phyloP scores from a whole-genome alignment of 768 basidiomycete genomes.

The Boletus vinaceobasis region DNA sequence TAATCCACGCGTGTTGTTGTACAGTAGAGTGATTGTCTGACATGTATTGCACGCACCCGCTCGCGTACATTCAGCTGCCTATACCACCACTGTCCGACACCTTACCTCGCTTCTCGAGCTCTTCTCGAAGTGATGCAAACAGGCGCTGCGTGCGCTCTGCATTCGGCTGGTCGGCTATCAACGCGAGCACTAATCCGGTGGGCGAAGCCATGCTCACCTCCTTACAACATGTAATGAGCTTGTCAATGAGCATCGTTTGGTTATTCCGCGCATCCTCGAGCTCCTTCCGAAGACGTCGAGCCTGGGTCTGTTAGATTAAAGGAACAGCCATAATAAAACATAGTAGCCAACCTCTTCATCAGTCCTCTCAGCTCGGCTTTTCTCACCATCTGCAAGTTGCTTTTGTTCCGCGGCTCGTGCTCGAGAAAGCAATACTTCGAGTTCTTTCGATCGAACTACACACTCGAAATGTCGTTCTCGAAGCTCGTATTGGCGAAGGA shows the following conservation, averaged over 20 bases:
- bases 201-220: slow-evolving; percentile 52
- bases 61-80: slow-evolving; percentile 38
- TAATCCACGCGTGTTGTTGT: slow-evolving; percentile 3
- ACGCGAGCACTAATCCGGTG: slow-evolving; percentile 4
- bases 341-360: slow-evolving; percentile 66
- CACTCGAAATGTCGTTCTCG: slow-evolving; percentile 92
- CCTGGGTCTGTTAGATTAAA: slow-evolving; percentile 38
- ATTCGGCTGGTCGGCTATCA: slow-evolving; percentile 54
- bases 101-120: slow-evolving; percentile 70
- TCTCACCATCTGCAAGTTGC: slow-evolving; percentile 76
- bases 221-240: slow-evolving; percentile 81
- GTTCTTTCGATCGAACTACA: slow-evolving; percentile 87
- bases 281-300: slow-evolving; percentile 66
- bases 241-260: slow-evolving; percentile 79
- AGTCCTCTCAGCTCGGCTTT: slow-evolving; percentile 56
- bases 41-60: slow-evolving; percentile 14
- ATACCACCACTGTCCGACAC: slow-evolving; percentile 40
- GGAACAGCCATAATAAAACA: slow-evolving; percentile 1
- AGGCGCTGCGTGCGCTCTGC: slow-evolving; percentile 79
- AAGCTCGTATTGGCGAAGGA: slow-evolving; percentile 84
- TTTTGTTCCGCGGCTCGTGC: slow-evolving; percentile 87
- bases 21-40: slow-evolving; percentile 9
- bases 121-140: slow-evolving; percentile 78
- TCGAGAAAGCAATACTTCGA: slow-evolving; percentile 82
- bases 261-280: slow-evolving; percentile 77